phyloP scores from a whole-genome alignment of 75 land plant genomes.

The Chamaecyparis obtusa region DNA sequence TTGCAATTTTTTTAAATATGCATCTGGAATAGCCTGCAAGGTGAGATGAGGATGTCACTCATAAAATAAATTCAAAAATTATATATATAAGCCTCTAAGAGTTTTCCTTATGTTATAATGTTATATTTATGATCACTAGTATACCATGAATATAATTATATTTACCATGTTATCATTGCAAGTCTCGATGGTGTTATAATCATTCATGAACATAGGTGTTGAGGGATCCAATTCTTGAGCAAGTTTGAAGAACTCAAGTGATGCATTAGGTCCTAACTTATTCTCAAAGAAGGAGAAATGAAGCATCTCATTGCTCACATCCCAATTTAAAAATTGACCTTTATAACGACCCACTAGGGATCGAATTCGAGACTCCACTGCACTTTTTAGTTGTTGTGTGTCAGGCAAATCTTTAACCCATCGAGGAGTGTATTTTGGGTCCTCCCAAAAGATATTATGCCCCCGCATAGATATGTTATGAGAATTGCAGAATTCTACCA shows the following conservation, averaged over 20 bases:
- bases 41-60: neutral
- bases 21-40: slow-evolving; percentile 18
- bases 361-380: slow-evolving; percentile 22
- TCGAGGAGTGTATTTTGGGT: slow-evolving; percentile 33
- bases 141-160: neutral
- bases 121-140: too few species aligned
- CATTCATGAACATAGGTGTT: slow-evolving; percentile 60
- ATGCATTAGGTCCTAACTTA: slow-evolving; percentile 35
- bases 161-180: slow-evolving; percentile 22
- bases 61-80: neutral
- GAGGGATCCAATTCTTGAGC: slow-evolving; percentile 43
- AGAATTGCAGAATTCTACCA: slow-evolving; percentile 41
- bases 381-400: slow-evolving; percentile 24
- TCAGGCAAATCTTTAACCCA: slow-evolving; percentile 42
- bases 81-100: neutral
- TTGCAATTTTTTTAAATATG: slow-evolving; percentile 26
- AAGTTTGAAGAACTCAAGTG: slow-evolving; percentile 19
- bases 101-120: neutral
- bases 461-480: slow-evolving; percentile 44
- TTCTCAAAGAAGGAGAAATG: slow-evolving; percentile 56
- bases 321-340: slow-evolving; percentile 62
- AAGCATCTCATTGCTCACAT: slow-evolving; percentile 71
- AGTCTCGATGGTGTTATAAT: slow-evolving; percentile 58
- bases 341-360: slow-evolving; percentile 46
- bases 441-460: slow-evolving; percentile 73